A percentile compares a stretch with the other conserved stretches of the same genome.
phyloP scores from a whole-genome alignment of 2,329 filamentous ascomycete genomes.

The Aspergillus fructus region DNA sequence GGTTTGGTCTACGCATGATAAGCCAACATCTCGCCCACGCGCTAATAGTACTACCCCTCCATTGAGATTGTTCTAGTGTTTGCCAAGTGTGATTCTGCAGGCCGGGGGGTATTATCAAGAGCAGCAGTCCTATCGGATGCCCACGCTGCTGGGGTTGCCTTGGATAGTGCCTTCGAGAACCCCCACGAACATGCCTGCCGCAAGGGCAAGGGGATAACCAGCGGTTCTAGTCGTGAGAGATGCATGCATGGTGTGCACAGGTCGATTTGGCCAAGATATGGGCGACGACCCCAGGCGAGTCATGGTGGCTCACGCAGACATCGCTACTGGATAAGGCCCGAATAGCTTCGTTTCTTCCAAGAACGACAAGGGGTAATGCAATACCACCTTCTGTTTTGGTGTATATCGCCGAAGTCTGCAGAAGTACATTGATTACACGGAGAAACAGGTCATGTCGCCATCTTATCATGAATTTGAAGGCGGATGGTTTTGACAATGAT shows the following conservation, averaged over 20 bases:
- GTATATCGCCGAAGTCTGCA: background rate
- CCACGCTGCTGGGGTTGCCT: background rate
- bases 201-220: background rate
- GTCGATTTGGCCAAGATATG: background rate
- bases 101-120: background rate
- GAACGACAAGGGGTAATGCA: background rate
- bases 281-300: background rate
- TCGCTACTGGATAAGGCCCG: background rate
- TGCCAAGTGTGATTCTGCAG: background rate
- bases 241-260: no score
- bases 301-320: background rate
- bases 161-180: background rate
- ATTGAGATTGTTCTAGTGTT: background rate
- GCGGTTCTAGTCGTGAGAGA: no score
- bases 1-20: background rate
- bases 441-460: background rate
- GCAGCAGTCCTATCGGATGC: background rate
- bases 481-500: background rate
- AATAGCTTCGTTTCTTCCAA: constrained; percentile 3
- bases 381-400: constrained; percentile 20
- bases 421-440: background rate
- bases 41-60: background rate
- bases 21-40: background rate
- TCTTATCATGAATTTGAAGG: background rate
- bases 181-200: background rate